Evolutionary conservation across 1,284 basidiomycete species (phyloP), one percentile per base, ranked within the genome.

Genomic region (Cryptococcus sp.): DNA sequence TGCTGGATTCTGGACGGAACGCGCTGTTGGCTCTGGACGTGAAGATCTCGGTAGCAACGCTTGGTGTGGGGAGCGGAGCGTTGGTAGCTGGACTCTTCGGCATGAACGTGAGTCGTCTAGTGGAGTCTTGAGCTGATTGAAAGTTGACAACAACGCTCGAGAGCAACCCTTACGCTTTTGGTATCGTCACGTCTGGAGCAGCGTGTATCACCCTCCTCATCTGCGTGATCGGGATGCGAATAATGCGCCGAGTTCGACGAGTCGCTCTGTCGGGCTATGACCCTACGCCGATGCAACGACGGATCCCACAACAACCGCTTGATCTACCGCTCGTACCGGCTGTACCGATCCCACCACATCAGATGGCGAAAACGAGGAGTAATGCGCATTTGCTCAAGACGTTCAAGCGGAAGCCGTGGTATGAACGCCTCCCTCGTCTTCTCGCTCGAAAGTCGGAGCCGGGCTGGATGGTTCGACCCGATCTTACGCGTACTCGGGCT

Each of bases 1-100:
- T 97, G 65, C 79, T 98, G 40, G 94, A 98, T 71, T 88, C 91
- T 50, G 95, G 95, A 74, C 85, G 94, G 41, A 98, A 98, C 68
- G 82, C 87, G 3, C 77, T 98, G 12, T 78, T 97, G 14, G 88
- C 91, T 22, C 78, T 97, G 22, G 94, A 97, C 69, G 78, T 98
- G 42, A 85, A 92, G 77, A 81, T 94, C 24, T 92, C 89, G n/a
- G 97, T 98, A 55, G 82, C 82, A 23, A 97, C 94, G 0, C 83
- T 97, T 72, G 93, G 94, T 0, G 80, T 97, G 50, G 90, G 88
- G 11, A 80, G 83, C n/a, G 92, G 92, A 0, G 90, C 93, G n/a
- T 77, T 97, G 21, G 76, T 94, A 18, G 90, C 91, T 35, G 91
- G 93, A 3, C 63, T 95, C 10, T 95, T 95, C 62, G 93, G 93